Percentiles rank a stretch among this genome's conserved stretches.
Conservation (phyloP, 2,329 filamentous ascomycete genomes). For the Podosphaera leucotricha region DNA sequence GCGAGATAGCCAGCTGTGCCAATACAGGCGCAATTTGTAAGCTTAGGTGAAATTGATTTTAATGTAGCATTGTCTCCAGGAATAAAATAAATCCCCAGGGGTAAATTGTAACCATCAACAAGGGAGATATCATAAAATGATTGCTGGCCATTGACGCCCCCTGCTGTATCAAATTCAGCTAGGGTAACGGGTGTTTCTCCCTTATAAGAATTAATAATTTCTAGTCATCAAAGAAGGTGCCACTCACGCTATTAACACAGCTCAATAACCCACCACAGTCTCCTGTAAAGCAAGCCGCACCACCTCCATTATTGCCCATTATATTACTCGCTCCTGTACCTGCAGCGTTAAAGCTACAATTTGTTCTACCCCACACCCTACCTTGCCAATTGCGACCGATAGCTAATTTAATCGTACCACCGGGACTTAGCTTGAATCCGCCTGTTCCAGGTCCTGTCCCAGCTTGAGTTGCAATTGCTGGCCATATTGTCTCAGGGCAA, state of each 20-base stretch:
- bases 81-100: slow-evolving; percentile 37
- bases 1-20: slow-evolving; percentile 40
- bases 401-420: slow-evolving; percentile 33
- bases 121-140: slow-evolving; percentile 70
- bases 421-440: slow-evolving; percentile 42
- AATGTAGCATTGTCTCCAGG: slow-evolving; percentile 36
- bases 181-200: slow-evolving; percentile 53
- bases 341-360: slow-evolving; percentile 50
- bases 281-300: slow-evolving; percentile 43
- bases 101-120: slow-evolving; percentile 67
- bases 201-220: slow-evolving; percentile 18
- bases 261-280: slow-evolving; percentile 50
- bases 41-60: slow-evolving; percentile 42
- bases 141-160: slow-evolving; percentile 33
- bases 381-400: slow-evolving; percentile 60
- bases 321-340: slow-evolving; percentile 28
- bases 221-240: neutral
- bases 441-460: slow-evolving; percentile 41
- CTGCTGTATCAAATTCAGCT: slow-evolving; percentile 57
- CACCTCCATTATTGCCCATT: slow-evolving; percentile 19
- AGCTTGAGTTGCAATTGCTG: slow-evolving; percentile 48
- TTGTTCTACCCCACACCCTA: slow-evolving; percentile 61
- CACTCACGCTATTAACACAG: slow-evolving; percentile 43
- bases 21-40: slow-evolving; percentile 56
- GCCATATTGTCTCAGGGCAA: slow-evolving; percentile 50